phyloP scores from a whole-genome alignment of 495 filamentous ascomycete species.

The Parmelia sp. region DNA sequence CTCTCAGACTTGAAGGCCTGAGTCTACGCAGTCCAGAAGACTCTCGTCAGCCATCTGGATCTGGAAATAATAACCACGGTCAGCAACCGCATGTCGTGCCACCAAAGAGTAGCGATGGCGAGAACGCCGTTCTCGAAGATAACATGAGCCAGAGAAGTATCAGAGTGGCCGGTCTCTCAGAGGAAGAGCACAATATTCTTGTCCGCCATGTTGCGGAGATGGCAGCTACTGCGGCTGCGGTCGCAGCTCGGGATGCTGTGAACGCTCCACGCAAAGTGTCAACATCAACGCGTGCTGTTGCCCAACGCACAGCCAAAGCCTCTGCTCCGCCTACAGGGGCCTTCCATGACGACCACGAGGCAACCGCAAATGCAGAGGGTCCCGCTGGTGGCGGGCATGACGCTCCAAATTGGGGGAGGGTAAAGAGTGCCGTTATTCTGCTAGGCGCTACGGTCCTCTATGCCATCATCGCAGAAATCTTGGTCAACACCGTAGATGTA shows the following conservation, averaged over 20 bases:
- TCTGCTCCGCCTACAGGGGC: conserved; percentile 29
- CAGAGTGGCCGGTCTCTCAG: conserved; percentile 61
- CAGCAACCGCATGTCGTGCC: conserved; percentile 63
- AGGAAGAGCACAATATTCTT: conserved; percentile 71
- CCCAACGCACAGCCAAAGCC: conserved; percentile 31
- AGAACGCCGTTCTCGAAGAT: conserved; percentile 22
- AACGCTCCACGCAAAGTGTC: conserved; percentile 45
- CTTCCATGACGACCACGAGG: conserved; percentile 37
- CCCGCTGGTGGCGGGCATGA: conserved; percentile 73
- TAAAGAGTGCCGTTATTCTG: conserved; percentile 82
- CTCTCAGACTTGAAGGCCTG: conserved; percentile 71
- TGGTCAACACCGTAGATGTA: conserved; percentile 93
- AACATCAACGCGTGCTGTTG: conserved; percentile 29
- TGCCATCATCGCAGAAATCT: conserved; percentile 91
- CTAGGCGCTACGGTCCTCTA: conserved; percentile 88
- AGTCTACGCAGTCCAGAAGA: conserved; percentile 43
- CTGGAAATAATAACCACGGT: conserved; percentile 14
- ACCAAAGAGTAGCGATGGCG: conserved; percentile 50
- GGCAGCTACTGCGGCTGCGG: conserved; percentile 82
- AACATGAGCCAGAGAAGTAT: conserved; percentile 35
- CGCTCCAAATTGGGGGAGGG: conserved; percentile 93
- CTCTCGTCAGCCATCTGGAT: conserved; percentile 38
- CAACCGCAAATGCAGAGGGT: conserved; percentile 37
- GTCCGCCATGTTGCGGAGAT: conserved; percentile 83
- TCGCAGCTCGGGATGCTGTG: conserved; percentile 75